Evolutionary conservation across 2,329 filamentous ascomycete genomes (phyloP).

Genomic region (Aspergillus udagawae): DNA sequence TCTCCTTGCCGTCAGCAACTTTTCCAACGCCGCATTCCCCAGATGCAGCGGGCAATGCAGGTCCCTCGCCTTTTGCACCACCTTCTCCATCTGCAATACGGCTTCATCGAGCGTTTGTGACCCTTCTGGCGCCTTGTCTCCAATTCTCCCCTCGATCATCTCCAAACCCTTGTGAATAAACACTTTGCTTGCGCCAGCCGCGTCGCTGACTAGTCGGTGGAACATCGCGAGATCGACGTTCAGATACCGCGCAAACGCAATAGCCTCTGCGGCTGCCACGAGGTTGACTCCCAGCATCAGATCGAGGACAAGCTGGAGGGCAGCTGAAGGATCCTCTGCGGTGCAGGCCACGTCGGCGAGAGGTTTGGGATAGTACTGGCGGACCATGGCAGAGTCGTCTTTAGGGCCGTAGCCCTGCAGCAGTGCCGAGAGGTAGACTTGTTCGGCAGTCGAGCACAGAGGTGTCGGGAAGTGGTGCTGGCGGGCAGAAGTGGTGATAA

Average conservation of each 20-base stretch:
- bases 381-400: slow-evolving; percentile 55
- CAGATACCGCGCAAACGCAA: slow-evolving; percentile 45
- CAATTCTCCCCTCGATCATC: slow-evolving; percentile 31
- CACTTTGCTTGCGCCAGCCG: slow-evolving; percentile 45
- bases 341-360: slow-evolving; percentile 36
- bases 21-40: slow-evolving; percentile 34
- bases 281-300: slow-evolving; percentile 47
- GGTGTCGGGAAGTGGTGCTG: slow-evolving; percentile 56
- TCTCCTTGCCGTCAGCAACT: slow-evolving; percentile 30
- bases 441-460: slow-evolving; percentile 60
- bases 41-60: slow-evolving; percentile 36
- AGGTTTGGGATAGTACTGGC: slow-evolving; percentile 46
- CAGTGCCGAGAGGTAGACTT: slow-evolving; percentile 59
- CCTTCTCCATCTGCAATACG: slow-evolving; percentile 35
- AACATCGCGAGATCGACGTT: slow-evolving; percentile 44
- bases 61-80: slow-evolving; percentile 41
- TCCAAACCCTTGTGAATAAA: slow-evolving; percentile 39
- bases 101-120: slow-evolving; percentile 37
- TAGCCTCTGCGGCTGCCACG: slow-evolving; percentile 47
- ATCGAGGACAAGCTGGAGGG: slow-evolving; percentile 41
- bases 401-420: slow-evolving; percentile 53
- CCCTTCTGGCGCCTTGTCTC: slow-evolving; percentile 23
- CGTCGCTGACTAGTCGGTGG: slow-evolving; percentile 45
- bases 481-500: slow-evolving; percentile 64
- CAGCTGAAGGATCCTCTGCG: slow-evolving; percentile 28